phyloP scores from a whole-genome alignment of 768 basidiomycete genomes.

The Sarcomyxa edulis region DNA sequence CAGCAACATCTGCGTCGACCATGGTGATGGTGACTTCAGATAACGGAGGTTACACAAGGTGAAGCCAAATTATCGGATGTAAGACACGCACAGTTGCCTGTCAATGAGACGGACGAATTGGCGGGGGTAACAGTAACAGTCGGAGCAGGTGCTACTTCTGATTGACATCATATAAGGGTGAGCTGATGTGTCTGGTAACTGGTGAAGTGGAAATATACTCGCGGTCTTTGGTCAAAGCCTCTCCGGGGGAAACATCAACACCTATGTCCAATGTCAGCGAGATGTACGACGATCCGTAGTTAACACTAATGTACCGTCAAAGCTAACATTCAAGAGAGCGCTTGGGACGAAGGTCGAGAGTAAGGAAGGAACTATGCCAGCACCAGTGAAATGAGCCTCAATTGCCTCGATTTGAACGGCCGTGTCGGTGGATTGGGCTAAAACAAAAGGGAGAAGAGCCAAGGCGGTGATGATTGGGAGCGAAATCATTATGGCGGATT shows the following conservation, averaged over 20 bases:
- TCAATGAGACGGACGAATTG: constrained; percentile 39
- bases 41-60: too few species aligned
- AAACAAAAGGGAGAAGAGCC: too few species aligned
- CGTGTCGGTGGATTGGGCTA: constrained; percentile 40
- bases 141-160: constrained; percentile 59
- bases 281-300: constrained; percentile 1
- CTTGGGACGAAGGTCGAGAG: constrained; percentile 55
- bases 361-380: constrained; percentile 57
- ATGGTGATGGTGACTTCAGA: constrained; percentile 74
- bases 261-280: constrained; percentile 35
- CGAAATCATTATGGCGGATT: too few species aligned
- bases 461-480: too few species aligned
- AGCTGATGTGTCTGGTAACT: too few species aligned
- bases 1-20: constrained; percentile 70
- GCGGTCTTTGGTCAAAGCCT: constrained; percentile 52
- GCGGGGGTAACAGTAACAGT: constrained; percentile 44
- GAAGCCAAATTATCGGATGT: too few species aligned
- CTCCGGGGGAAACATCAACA: constrained; percentile 51
- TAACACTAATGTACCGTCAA: constrained; percentile 23
- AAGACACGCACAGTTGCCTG: constrained; percentile 48
- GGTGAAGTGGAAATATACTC: constrained; percentile 19
- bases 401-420: constrained; percentile 49
- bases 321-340: constrained; percentile 53
- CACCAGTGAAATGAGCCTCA: constrained; percentile 61
- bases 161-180: constrained; percentile 4